Evolutionary conservation across 2,329 filamentous ascomycete genomes (phyloP), one percentile per base, ranked within the genome.

Genomic region (Penicillium paneum): DNA sequence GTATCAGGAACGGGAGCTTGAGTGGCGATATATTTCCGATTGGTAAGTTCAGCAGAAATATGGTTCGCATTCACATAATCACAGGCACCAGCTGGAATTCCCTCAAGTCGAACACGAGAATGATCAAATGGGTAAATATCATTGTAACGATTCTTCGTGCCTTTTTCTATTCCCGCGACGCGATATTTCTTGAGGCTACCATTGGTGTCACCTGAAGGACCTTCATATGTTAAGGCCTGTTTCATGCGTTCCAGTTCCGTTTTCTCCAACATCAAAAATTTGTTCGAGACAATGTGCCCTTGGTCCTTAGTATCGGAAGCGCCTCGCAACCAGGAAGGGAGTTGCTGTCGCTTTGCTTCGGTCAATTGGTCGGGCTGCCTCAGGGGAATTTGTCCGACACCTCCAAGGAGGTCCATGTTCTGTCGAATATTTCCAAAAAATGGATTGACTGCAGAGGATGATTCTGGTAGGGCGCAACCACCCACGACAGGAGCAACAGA

Each of bases 81-180:
- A 71, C 93, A 96, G 21, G 79, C 81, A 12, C 86, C 87, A 1
- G 81, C 77, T 0, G 82, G 76, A 34, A 87, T 83, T 39, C 84
- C 83, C 61, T 89, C 81, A 43, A 99, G 75, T 61, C 84, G 91
- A 50, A 99, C 94, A 55, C 94, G 81, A 3, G 91, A 87, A 72
- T 99, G 94, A 67, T 97, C 93, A 69, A 95, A 99, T 0, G 94
- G 94, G 75, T 96, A 87, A 52, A 97, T 97, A 64, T 97, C 95
- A 76, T 97, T 97, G 78, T 99, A 99, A 8, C 94, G 84, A 65
- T 99, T 99, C 78, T 97, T 97, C 17, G 81, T 85, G 8, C 94
- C 94, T 71, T 97, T 94, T 67, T 99, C 94, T 29, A 99, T 89
- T 8, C 94, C 94, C 0, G 90, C 94, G 48, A 99, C 85, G 64